Base-by-base conservation (phyloP, 2,329 filamentous ascomycete genomes). In the Fusarium veterinarium region DNA sequence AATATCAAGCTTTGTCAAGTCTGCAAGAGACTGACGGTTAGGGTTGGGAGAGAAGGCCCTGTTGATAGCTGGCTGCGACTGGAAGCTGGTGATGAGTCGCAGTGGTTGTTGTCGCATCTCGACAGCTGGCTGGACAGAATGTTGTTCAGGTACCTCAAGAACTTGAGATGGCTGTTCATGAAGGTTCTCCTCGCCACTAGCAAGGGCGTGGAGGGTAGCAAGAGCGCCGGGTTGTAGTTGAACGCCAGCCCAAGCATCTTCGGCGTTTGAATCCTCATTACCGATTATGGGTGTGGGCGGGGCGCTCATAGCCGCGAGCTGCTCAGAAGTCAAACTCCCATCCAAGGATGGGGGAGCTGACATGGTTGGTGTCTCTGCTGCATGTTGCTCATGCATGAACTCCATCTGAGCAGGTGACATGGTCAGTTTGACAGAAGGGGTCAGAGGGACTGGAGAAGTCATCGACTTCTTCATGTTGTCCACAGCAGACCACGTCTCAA, bases 341-440 rank as follows among this genome's bases (percentile, higher is more conserved):
- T 97, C 95, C 7, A 97, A 86, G 8, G 95, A 98, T 7, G 95
- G 95, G 8, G 95, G 92, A 10, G 93, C 92, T 61, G 94, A 95
- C 35, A 91, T 88, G 40, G 90, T 91, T 4, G 94, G 94, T 7
- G 95, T 87, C 52, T 90, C 88, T 28, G 91, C 87, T 33, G 89
- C 79, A 67, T 90, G 89, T 74, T 90, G 88, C 67, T 85, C 82
- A 56, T 87, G 88, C 80, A 97, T 90, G 78, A 93, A 91, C 16
- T 90, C 91, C 74, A 95, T 86, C 63, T 92, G 90, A 23, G 90
- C 90, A 8, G 93, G 93, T 8, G 93, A 95, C 82, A 97, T 92
- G 62, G 91, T 89, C 28, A 96, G 89, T 74, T 91, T 87, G 41
- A 90, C 86, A 5, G 91, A 89, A 20, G 91, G 91, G 6, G 91